Percentiles rank a stretch among this genome's conserved stretches.
phyloP scores from a whole-genome alignment of 805 yeast genomes.

The Lachancea nothofagi region DNA sequence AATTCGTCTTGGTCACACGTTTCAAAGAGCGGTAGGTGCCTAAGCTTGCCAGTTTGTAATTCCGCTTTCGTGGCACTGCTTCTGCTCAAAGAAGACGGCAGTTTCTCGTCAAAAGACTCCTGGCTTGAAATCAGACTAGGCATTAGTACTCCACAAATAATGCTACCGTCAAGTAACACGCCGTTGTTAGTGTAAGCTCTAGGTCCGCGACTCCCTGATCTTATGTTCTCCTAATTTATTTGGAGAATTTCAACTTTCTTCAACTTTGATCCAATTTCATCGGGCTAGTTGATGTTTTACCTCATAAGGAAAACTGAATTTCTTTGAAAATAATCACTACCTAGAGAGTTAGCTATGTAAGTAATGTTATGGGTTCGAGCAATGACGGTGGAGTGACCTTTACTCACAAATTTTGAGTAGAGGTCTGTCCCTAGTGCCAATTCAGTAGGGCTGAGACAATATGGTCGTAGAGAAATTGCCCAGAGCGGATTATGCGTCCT shows the following conservation, averaged over 20 bases:
- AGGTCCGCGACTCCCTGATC: background rate
- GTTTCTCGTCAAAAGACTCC: slow-evolving; percentile 11
- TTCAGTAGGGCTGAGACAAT: too few relatives aligned
- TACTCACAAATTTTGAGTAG: too few relatives aligned
- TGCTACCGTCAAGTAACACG: background rate
- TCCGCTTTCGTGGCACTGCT: slow-evolving; percentile 4
- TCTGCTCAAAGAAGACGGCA: slow-evolving; percentile 8
- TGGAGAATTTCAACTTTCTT: background rate
- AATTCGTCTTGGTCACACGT: slow-evolving; percentile 2
- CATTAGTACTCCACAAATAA: background rate
- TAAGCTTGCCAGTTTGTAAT: slow-evolving; percentile 5
- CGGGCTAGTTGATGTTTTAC: slow-evolving; percentile 3
- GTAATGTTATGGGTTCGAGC: slow-evolving; percentile 1
- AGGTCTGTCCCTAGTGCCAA: too few relatives aligned
- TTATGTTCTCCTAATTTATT: background rate
- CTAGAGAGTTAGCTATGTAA: background rate
- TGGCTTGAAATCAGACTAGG: slow-evolving; percentile 9
- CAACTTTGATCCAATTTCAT: slow-evolving; percentile 2
- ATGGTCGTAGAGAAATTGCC: background rate
- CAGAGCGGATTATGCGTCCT: too few relatives aligned
- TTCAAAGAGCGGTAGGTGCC: slow-evolving; percentile 1
- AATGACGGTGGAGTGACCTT: background rate
- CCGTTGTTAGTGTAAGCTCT: background rate
- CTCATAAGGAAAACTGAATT: background rate
- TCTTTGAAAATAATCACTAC: background rate